Percentiles rank a stretch among this genome's conserved stretches.
phyloP scores from a whole-genome alignment of 306 rosid genomes.

The Echinosophora koreensis region DNA sequence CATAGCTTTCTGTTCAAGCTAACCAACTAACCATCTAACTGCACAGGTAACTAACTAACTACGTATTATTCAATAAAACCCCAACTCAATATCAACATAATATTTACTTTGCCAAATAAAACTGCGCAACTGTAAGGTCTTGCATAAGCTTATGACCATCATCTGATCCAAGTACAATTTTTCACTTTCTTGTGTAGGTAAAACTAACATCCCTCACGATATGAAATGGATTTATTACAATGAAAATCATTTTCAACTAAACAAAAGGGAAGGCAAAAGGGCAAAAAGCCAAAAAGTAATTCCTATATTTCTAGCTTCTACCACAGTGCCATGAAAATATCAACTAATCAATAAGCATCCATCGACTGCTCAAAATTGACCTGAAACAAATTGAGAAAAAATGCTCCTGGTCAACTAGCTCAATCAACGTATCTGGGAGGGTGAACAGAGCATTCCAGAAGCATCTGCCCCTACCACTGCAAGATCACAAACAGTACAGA shows the following conservation, averaged over 20 bases:
- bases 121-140: slow-evolving; percentile 37
- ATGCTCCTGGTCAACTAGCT: slow-evolving; percentile 47
- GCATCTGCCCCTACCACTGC: slow-evolving; percentile 92
- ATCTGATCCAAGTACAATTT: slow-evolving; percentile 47
- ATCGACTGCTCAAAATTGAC: slow-evolving; percentile 56
- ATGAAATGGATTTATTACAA: slow-evolving; percentile 47
- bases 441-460: slow-evolving; percentile 87
- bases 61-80: too few relatives aligned
- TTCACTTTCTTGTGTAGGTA: slow-evolving; percentile 45
- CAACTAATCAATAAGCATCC: slow-evolving; percentile 34
- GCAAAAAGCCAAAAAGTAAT: slow-evolving; percentile 38
- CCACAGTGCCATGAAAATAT: slow-evolving; percentile 39
- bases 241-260: slow-evolving; percentile 43
- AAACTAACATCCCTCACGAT: slow-evolving; percentile 47
- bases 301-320: slow-evolving; percentile 51
- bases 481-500: slow-evolving; percentile 87
- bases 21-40: too few relatives aligned
- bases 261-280: slow-evolving; percentile 40
- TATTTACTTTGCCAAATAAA: slow-evolving; percentile 46
- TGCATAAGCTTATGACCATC: slow-evolving; percentile 36
- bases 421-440: slow-evolving; percentile 82
- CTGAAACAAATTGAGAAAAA: slow-evolving; percentile 47
- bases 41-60: too few relatives aligned
- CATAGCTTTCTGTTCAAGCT: too few relatives aligned
- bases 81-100: slow-evolving; percentile 29